Conservation (phyloP, 2,329 filamentous ascomycete species). For the Fusarium keratoplasticum region DNA sequence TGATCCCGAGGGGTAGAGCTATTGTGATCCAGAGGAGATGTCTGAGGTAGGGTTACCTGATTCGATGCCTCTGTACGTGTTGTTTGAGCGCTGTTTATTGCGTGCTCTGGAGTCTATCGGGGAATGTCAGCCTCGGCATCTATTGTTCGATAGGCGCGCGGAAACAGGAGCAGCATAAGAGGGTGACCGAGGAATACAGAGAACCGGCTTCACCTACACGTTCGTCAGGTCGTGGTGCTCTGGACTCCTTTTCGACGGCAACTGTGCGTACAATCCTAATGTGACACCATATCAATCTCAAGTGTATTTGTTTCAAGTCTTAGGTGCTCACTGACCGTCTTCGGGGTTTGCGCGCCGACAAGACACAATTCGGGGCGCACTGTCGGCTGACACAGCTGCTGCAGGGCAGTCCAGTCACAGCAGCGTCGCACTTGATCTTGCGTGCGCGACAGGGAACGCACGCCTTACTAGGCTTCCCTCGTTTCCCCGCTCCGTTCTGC, state of each 20-base stretch:
- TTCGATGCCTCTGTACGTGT: background rate
- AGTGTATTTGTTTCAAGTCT: background rate
- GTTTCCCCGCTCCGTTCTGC: background rate
- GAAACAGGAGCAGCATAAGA: too few relatives aligned
- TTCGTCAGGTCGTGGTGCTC: background rate
- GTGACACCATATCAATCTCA: too few relatives aligned
- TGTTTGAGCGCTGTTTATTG: background rate
- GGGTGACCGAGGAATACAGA: too few relatives aligned
- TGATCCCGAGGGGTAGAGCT: too few relatives aligned
- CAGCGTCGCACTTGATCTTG: slow-evolving; percentile 37
- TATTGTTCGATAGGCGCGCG: too few relatives aligned
- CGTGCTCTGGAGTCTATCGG: background rate
- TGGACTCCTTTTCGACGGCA: background rate
- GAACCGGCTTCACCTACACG: background rate
- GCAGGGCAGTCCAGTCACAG: slow-evolving; percentile 23
- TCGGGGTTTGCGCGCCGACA: slow-evolving; percentile 29
- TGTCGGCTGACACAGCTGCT: slow-evolving; percentile 26
- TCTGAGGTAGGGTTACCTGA: background rate
- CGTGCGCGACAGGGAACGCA: slow-evolving; percentile 32
- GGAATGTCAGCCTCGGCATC: too few relatives aligned
- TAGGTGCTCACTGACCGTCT: background rate
- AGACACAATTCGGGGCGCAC: slow-evolving; percentile 1
- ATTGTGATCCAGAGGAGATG: background rate
- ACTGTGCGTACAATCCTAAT: background rate
- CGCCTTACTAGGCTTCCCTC: slow-evolving; percentile 27